These are phyloP conservation scores for Fusarium algeriense DNA, from an alignment of 2,329 filamentous ascomycete species.

Conservation along the genomic window DNA sequence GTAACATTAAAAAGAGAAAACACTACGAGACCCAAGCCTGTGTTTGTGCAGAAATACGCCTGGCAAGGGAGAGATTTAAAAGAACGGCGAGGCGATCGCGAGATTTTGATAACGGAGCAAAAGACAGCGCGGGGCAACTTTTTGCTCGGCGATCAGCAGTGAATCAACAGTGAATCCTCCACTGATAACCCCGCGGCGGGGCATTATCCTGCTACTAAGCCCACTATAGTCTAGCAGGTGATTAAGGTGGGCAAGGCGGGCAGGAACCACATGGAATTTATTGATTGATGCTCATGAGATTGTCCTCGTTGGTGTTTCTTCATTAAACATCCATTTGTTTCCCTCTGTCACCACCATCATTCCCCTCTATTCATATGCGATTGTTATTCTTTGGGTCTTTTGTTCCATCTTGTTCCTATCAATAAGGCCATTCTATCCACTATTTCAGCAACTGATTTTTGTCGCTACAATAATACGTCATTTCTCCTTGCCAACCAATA, in stretches of 20 bases:
- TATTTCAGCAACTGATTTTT: not conserved
- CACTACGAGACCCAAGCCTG: not conserved
- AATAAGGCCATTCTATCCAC: too few relatives aligned
- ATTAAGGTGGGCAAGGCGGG: not conserved
- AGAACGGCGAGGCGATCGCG: slow-evolving; percentile 14
- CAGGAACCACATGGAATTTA: slow-evolving; percentile 7
- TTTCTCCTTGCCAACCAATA: not conserved
- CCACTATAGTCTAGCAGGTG: slow-evolving; percentile 6
- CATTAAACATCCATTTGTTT: not conserved
- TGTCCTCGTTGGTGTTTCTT: not conserved
- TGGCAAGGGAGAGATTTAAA: not conserved
- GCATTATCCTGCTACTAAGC: not conserved
- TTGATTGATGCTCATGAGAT: slow-evolving; percentile 15
- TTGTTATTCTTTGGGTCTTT: not conserved
- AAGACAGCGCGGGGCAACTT: slow-evolving; percentile 16
- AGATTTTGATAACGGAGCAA: slow-evolving; percentile 12
- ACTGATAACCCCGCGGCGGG: slow-evolving; percentile 34
- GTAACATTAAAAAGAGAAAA: not conserved
- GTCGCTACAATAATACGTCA: not conserved
- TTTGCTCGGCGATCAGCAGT: not conserved
- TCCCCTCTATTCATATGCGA: not conserved
- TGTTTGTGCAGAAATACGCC: not conserved
- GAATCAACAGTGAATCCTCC: slow-evolving; percentile 14
- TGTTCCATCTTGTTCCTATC: not conserved
- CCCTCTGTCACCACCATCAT: not conserved